Base-by-base conservation (phyloP, 495 filamentous ascomycete genomes). In the Penicillium simplicissimum region DNA sequence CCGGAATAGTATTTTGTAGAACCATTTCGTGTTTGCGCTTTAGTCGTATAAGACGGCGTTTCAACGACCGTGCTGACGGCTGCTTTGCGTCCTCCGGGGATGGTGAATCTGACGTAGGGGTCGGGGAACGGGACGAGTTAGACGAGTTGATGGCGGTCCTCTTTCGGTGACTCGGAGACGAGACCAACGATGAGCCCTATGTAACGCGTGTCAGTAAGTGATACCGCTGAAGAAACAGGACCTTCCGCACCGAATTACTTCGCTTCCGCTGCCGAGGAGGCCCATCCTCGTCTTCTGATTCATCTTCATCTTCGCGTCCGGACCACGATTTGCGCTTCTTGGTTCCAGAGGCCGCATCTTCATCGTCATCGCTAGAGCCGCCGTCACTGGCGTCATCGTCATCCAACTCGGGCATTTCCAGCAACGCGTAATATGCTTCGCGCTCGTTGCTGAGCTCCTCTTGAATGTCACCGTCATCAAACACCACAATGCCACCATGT, bases 391-490 rank as follows among this genome's bases (percentile, higher is more conserved):
- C 75, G 8, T 76, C 72, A 4, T 87, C 85, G 17, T 94, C 91
- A 58, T 90, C 91, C 33, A 97, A 75, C 49, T 96, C 92, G 8
- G 92, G 93, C 95, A 98, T 98, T 42, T 90, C 87, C 38, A 88
- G 75, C 47, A 98, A 79, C 45, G 87, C 90, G 48, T 88, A 85
- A 66, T 93, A 98, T 40, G 95, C 93, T 49, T 91, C 86, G 62
- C 83, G 78, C 75, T 98, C 93, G 19, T 74, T 78, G 35, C 63
- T 65, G 45, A 98, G 73, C n/a, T 93, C 92, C 55, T 94, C 91
- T 63, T 93, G 90, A 48, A 98, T 95, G 75, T 98, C 95, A 15
- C 94, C 96, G 74, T 98, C 96, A 68, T 98, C 96, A 74, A 91
- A 95, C 6, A 96, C 92, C 57, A 97, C 81, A 61, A 97, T 91